Evolutionary conservation across 495 filamentous ascomycete species (phyloP).

Genomic region (Parathielavia appendiculata): DNA sequence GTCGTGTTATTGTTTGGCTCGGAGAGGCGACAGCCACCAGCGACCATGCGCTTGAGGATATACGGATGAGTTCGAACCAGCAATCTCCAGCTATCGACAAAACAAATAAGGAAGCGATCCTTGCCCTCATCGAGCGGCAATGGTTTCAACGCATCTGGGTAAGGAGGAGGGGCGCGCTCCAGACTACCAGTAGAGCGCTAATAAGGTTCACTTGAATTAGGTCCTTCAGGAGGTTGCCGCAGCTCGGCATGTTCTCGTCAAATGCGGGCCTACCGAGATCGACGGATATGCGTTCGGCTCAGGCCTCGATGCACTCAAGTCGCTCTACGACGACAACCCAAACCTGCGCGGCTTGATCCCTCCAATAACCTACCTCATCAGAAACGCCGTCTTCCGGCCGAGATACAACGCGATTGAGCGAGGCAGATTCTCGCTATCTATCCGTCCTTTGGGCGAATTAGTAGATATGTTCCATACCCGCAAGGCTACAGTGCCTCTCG

Average conservation of each 20-base stretch:
- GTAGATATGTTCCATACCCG: constrained; percentile 1
- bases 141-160: constrained; percentile 4
- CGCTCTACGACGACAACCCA: background rate
- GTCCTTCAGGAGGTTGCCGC: constrained; percentile 1
- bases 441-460: background rate
- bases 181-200: no score
- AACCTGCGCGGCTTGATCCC: background rate
- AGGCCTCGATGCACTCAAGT: background rate
- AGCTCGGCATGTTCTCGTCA: background rate
- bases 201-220: background rate
- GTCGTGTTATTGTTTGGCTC: background rate
- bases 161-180: background rate
- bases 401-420: background rate
- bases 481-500: background rate
- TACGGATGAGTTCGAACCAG: no score
- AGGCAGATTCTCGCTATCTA: background rate
- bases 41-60: no score
- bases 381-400: background rate
- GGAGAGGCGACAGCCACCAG: background rate
- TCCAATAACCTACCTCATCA: background rate
- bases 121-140: background rate
- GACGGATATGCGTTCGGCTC: background rate
- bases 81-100: no score
- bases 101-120: background rate
- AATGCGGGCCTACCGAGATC: background rate